Base-by-base conservation (phyloP, 805 yeast genomes). In the Wickerhamomyces ciferrii region DNA sequence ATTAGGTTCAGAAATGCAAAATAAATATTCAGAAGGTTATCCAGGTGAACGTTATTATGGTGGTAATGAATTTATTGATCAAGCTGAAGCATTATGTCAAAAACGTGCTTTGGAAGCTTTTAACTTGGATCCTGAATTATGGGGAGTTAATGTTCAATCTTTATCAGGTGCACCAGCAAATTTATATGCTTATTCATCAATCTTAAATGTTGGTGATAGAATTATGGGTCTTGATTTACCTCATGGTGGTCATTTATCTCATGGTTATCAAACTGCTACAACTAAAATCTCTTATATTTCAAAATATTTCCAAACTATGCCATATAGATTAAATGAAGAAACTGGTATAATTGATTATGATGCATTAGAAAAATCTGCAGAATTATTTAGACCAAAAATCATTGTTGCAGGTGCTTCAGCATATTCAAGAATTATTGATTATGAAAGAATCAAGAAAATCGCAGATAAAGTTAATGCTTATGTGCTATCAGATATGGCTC, bases 21-120 rank as follows among this genome's bases (percentile, higher is more conserved):
- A 92, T 79, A 92, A 92, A 74, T 92, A 92, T 72, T 90, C 97
- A 11, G 99, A 92, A 71, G 98, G 98, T 53, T 92, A 92, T 71
- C 99, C 99, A 38, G 96, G 96, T 55, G 96, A 90, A 53, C 83
- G 99, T 68, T 92, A 92, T 75, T 92, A 92, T 66, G 99, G 99
- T 68, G 99, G 99, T 67, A 92, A 92, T 65, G 90, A 92, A 70
- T 85, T 81, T 71, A 92, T 92, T 60, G 99, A 92, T 72, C 77
- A 81, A 72, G 89, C 88, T 61, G 99, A 92, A 74, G 68, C 81
- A 14, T 72, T 92, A 48, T 92, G 98, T 72, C 97, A 90, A 71
- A 76, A 82, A 59, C 79, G 99, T 69, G 99, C 98, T 41, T 73
- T 92, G 50, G 79, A 85, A 59, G 90, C 96, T 11, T 92, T 89